Evolutionary conservation across 2,329 filamentous ascomycete species (phyloP).

Genomic region (Neonectria hederae): DNA sequence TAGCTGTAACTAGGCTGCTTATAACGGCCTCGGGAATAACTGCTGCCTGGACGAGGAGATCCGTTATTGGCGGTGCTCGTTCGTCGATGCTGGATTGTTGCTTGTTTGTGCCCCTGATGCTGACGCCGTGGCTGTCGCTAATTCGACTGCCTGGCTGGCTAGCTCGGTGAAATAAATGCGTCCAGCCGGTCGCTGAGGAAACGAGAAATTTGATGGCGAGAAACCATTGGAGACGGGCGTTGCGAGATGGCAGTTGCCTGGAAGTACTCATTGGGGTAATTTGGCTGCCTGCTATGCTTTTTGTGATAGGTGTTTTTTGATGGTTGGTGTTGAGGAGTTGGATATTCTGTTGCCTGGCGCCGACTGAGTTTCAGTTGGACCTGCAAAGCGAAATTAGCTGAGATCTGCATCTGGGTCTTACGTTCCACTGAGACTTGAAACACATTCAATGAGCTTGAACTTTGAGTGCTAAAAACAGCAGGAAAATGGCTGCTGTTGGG

Average conservation of each 20-base stretch:
- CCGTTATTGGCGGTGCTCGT: not conserved
- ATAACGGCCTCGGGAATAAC: not conserved
- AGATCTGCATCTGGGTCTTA: no score
- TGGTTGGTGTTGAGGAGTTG: not conserved
- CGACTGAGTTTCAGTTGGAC: not conserved
- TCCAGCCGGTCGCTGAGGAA: not conserved
- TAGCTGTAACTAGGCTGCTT: not conserved
- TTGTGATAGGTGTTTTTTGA: no score
- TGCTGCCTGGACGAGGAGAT: not conserved
- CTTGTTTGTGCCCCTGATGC: not conserved
- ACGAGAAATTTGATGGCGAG: not conserved
- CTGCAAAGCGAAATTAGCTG: no score
- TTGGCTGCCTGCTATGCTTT: not conserved
- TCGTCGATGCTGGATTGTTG: not conserved
- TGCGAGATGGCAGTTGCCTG: not conserved
- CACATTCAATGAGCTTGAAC: no score
- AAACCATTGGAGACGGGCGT: not conserved
- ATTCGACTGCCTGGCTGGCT: constrained; percentile 3
- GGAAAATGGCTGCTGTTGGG: no score
- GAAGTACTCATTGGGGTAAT: not conserved
- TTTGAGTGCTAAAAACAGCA: no score
- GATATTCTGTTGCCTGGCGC: not conserved
- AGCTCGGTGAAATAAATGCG: not conserved
- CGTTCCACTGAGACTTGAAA: no score
- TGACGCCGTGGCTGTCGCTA: not conserved